A percentile compares a stretch with the other conserved stretches of the same genome.
phyloP scores from a whole-genome alignment of 371 early-diverging fungal genomes.

The Apophysomyces ossiformis region DNA sequence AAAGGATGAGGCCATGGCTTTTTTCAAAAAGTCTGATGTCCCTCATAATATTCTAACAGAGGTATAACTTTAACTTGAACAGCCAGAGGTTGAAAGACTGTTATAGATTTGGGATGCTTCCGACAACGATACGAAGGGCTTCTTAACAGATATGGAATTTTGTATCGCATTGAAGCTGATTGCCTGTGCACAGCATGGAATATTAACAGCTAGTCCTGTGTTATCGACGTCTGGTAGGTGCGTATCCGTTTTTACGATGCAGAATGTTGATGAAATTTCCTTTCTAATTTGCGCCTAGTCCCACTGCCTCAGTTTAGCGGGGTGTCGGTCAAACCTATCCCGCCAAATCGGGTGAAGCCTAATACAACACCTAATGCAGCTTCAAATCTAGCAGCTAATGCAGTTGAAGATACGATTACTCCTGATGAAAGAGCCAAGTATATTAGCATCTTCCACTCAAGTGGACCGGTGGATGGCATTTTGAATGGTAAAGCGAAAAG shows the following conservation, averaged over 20 bases:
- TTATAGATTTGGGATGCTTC: slow-evolving; percentile 83
- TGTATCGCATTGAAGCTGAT: slow-evolving; percentile 85
- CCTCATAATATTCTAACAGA: slow-evolving; percentile 67
- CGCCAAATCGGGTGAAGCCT: slow-evolving; percentile 14
- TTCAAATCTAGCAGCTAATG: slow-evolving; percentile 1
- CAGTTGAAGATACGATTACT: slow-evolving; percentile 35
- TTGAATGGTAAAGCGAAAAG: slow-evolving; percentile 31
- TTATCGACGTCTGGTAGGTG: slow-evolving; percentile 43
- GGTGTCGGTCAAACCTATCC: slow-evolving; percentile 22
- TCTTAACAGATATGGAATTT: slow-evolving; percentile 75
- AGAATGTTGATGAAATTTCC: slow-evolving; percentile 7
- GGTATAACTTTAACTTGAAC: slow-evolving; percentile 42
- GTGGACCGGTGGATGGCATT: slow-evolving; percentile 69
- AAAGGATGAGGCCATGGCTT: slow-evolving; percentile 79
- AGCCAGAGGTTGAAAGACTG: not conserved
- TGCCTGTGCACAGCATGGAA: slow-evolving; percentile 82
- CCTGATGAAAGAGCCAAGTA: slow-evolving; percentile 73
- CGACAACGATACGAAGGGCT: slow-evolving; percentile 80
- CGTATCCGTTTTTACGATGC: slow-evolving; percentile 13
- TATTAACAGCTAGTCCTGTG: slow-evolving; percentile 41
- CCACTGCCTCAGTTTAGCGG: slow-evolving; percentile 62
- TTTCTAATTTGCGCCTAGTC: slow-evolving; percentile 17
- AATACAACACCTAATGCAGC: slow-evolving; percentile 11
- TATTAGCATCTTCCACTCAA: slow-evolving; percentile 68
- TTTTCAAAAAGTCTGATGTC: slow-evolving; percentile 79